Evolutionary conservation across 495 filamentous ascomycete genomes (phyloP).

Genomic region (Penicillium macrosclerotiorum): DNA sequence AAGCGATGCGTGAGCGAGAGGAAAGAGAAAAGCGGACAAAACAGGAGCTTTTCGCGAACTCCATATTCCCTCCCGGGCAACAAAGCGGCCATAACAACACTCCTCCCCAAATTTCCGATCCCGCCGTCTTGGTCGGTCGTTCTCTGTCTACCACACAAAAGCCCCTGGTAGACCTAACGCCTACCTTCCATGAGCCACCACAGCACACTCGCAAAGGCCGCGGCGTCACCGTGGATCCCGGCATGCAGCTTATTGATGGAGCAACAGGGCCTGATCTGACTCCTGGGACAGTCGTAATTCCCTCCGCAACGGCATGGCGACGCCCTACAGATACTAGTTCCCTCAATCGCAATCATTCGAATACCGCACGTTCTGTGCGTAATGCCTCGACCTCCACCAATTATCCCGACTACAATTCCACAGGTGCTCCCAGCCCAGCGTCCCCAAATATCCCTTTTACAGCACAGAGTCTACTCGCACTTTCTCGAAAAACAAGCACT

Average conservation of each 20-base stretch:
- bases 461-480: conserved; percentile 39
- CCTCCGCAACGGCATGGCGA: conserved; percentile 53
- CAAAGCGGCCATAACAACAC: conserved; percentile 37
- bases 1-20: conserved; percentile 53
- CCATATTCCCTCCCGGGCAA: conserved; percentile 6
- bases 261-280: conserved; percentile 54
- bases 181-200: conserved; percentile 69
- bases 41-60: conserved; percentile 27
- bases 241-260: conserved; percentile 61
- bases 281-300: conserved; percentile 45
- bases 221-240: conserved; percentile 60
- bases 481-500: conserved; percentile 12
- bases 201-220: conserved; percentile 68
- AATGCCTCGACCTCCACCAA: conserved; percentile 13
- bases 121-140: conserved; percentile 20
- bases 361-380: conserved; percentile 30
- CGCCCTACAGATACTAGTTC: conserved; percentile 24
- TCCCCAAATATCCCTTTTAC: conserved; percentile 27
- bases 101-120: conserved; percentile 32
- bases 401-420: conserved; percentile 13
- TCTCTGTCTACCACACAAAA: conserved; percentile 43
- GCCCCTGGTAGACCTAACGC: conserved; percentile 74
- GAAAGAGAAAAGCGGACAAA: conserved; percentile 32
- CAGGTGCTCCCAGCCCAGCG: conserved; percentile 21
- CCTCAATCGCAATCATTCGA: conserved; percentile 29